Conservation (phyloP, 306 rosid species). For the Cucumis cinereus region DNA sequence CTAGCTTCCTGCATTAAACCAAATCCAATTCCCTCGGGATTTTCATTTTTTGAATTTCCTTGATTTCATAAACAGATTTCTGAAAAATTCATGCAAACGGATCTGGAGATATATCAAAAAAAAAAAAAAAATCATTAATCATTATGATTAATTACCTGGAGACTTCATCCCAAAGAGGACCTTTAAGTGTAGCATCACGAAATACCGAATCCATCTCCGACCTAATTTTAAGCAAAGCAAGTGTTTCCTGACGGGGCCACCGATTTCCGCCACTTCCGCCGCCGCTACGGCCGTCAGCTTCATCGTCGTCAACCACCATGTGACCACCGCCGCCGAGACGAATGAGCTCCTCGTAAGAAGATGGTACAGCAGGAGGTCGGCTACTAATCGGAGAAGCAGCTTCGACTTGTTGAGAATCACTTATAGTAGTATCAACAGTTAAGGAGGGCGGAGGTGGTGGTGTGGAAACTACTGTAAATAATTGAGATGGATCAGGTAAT, state of each 20-base stretch:
- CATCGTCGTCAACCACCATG: conserved; percentile 8
- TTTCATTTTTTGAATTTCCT: conserved; percentile 7
- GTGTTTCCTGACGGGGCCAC: conserved; percentile 43
- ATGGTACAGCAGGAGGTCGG: conserved; percentile 23
- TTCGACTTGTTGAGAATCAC: conserved; percentile 24
- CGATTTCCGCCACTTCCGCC: conserved; percentile 22
- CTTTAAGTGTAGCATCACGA: conserved; percentile 39
- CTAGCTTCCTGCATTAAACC: conserved; percentile 24
- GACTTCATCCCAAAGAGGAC: conserved; percentile 40
- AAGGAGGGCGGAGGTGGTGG: background rate
- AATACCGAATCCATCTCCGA: conserved; percentile 35
- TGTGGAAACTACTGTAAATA: background rate
- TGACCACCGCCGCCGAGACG: background rate
- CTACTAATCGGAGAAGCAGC: conserved; percentile 40
- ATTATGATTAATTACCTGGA: too few species aligned
- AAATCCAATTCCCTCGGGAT: background rate
- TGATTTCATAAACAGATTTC: background rate
- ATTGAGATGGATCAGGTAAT: conserved; percentile 5
- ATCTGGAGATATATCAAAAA: background rate
- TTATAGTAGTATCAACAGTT: background rate
- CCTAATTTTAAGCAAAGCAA: conserved; percentile 32
- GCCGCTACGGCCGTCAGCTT: background rate
- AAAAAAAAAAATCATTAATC: background rate
- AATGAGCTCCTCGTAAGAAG: conserved; percentile 30
- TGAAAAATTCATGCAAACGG: conserved; percentile 16